Base-by-base conservation (phyloP, 805 yeast species). In the Metschnikowia chrysomelidarum region DNA sequence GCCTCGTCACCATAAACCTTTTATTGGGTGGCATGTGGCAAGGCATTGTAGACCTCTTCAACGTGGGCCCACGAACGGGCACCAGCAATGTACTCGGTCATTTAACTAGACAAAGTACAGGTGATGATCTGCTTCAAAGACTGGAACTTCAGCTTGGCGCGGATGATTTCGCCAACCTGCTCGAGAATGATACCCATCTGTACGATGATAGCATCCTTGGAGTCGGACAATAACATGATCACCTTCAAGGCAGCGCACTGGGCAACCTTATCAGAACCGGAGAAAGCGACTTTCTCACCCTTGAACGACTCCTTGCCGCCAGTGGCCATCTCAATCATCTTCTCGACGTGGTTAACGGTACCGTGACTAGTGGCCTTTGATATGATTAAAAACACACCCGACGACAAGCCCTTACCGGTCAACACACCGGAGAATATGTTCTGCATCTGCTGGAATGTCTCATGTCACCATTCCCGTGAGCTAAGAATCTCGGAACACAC, bases 351-450 rank as follows among this genome's bases (percentile, higher is more conserved):
- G 82, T 91, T 93, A 49, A 91, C 91, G 42, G 86, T 73, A 72
- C 98, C 98, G 76, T 82, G 93, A 68, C 98, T 98, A 46, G 98
- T 91, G 50, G 98, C 98, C 79, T 91, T 98, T 50, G 98, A 96
- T 72, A 98, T 85, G 71, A 91, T 89, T 64, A 91, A 76, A 57
- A 98, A 91, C 59, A 98, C 98, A 78, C 98, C 98, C 96, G 97
- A 93, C 64, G 83, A 72, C 60, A 89, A 76, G 59, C 97, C 97
- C 76, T 91, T 91, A 70, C 98, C 98, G 62, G 98, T 91, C 56
- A 91, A 76, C 34, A 91, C 94, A 77, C 98, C 98, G 66, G 91
- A 91, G 82, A 88, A 91, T 60, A 80, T 75, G 82, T 91, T 91
- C 69, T 77, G 82, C 80, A 76, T 75, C 56, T 76, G 74, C 78